Conservation (phyloP, 1,284 basidiomycete genomes). For the Cutaneotrichosporon sp. region DNA sequence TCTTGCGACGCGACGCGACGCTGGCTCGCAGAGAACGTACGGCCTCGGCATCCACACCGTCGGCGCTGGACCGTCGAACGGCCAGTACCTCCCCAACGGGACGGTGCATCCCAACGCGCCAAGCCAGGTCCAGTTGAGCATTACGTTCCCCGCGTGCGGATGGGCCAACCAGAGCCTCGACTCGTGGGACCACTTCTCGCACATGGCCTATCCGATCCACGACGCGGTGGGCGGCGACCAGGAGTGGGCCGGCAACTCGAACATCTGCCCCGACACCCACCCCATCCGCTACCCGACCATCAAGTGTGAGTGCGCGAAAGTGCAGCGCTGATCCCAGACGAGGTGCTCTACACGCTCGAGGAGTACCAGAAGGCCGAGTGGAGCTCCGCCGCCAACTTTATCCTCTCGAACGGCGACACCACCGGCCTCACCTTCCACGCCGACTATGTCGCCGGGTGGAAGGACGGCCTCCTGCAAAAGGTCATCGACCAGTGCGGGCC, state of each 20-base stretch:
- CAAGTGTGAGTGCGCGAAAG: no score
- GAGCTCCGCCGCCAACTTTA: constrained; percentile 27
- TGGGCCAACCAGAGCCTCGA: constrained; percentile 35
- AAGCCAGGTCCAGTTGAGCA: constrained; percentile 23
- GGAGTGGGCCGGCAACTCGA: constrained; percentile 1
- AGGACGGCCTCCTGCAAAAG: constrained; percentile 22
- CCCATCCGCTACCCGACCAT: constrained; percentile 46
- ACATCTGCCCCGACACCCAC: constrained; percentile 17
- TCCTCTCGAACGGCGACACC: constrained; percentile 46
- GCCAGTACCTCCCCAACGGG: constrained; percentile 37
- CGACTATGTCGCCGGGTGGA: constrained; percentile 42
- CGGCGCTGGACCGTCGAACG: constrained; percentile 10
- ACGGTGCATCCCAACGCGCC: constrained; percentile 37
- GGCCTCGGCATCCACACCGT: constrained; percentile 19
- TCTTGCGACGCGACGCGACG: constrained; percentile 19
- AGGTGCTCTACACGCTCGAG: constrained; percentile 20
- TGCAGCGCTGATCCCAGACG: no score
- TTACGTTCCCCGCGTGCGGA: constrained; percentile 47
- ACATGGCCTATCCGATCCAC: constrained; percentile 53
- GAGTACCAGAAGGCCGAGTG: background rate
- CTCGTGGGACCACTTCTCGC: constrained; percentile 44
- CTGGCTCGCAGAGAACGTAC: constrained; percentile 1
- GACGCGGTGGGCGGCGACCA: constrained; percentile 22
- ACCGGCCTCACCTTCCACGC: constrained; percentile 40
- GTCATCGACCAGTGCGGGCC: constrained; percentile 45